phyloP scores from a whole-genome alignment of 2,329 filamentous ascomycete species.

The Lecanicillium sp. region DNA sequence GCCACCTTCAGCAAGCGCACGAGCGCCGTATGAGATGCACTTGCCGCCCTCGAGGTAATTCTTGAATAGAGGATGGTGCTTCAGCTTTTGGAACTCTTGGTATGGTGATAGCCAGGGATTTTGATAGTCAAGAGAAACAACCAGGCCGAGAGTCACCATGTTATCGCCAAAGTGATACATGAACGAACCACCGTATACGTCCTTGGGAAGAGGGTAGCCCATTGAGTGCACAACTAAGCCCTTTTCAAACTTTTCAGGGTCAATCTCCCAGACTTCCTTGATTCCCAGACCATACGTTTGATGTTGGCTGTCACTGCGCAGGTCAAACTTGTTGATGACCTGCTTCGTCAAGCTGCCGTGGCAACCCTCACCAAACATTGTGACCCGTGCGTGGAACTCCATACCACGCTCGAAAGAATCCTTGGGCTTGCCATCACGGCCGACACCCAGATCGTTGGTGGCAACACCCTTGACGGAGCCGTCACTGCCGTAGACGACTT shows the following conservation, averaged over 20 bases:
- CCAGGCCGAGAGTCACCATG: constrained; percentile 82
- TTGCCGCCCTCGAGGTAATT: constrained; percentile 88
- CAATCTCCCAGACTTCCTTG: constrained; percentile 96
- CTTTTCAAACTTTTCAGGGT: constrained; percentile 83
- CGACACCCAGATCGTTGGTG: constrained; percentile 88
- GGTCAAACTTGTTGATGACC: constrained; percentile 86
- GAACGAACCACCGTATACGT: constrained; percentile 96
- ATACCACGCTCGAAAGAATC: constrained; percentile 91
- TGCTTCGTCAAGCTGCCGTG: constrained; percentile 94
- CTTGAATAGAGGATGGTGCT: constrained; percentile 88
- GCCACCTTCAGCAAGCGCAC: constrained; percentile 86
- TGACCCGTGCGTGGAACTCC: constrained; percentile 93
- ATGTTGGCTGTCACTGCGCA: constrained; percentile 79
- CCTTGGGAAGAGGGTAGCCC: constrained; percentile 80
- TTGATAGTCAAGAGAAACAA: constrained; percentile 88
- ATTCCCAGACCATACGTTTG: constrained; percentile 93
- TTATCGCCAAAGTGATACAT: constrained; percentile 99
- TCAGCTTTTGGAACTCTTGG: constrained; percentile 95
- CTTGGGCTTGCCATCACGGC: constrained; percentile 74
- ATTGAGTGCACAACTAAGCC: constrained; percentile 82
- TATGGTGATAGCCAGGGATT: constrained; percentile 97
- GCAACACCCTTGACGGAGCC: constrained; percentile 90
- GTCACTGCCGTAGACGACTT: constrained; percentile 79
- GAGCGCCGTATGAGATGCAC: constrained; percentile 92
- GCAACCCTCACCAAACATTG: constrained; percentile 88